phyloP scores from a whole-genome alignment of 1,284 basidiomycete species.

The Rhizoctonia solani region DNA sequence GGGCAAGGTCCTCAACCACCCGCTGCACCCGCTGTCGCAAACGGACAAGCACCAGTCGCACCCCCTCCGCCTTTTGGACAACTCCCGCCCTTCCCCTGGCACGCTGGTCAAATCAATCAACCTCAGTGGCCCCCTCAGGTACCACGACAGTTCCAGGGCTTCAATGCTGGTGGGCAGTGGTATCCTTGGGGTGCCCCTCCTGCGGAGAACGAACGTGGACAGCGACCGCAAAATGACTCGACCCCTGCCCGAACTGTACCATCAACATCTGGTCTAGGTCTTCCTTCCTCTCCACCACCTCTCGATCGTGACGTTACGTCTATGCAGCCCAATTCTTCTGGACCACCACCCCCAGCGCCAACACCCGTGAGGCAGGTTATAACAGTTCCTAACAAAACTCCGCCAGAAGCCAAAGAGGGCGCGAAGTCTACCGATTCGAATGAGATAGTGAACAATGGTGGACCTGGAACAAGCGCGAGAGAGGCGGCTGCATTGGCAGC shows the following conservation, averaged over 20 bases:
- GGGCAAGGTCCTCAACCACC: conserved; percentile 12
- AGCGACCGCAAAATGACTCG: not conserved
- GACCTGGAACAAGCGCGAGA: conserved; percentile 39
- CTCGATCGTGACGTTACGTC: conserved; percentile 11
- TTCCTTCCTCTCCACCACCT: conserved; percentile 6
- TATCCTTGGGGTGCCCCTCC: conserved; percentile 36
- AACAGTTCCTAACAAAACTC: conserved; percentile 40
- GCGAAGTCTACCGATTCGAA: conserved; percentile 51
- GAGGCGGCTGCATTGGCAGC: conserved; percentile 50
- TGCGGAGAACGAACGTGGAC: conserved; percentile 16
- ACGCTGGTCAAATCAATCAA: conserved; percentile 11
- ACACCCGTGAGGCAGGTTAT: conserved; percentile 26
- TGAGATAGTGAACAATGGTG: conserved; percentile 36
- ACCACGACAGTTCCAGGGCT: conserved; percentile 37
- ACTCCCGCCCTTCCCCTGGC: conserved; percentile 36
- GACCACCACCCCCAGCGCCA: conserved; percentile 17
- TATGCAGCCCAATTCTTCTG: conserved; percentile 6
- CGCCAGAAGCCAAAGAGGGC: conserved; percentile 54
- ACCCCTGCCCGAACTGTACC: not conserved
- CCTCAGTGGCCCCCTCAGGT: conserved; percentile 10
- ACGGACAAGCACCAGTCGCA: conserved; percentile 32
- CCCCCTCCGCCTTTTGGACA: conserved; percentile 39
- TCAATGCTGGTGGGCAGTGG: conserved; percentile 37
- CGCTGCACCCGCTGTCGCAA: conserved; percentile 33
- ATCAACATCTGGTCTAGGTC: not conserved